Base-by-base conservation (phyloP, 306 rosid species). In the Quillaja saponaria region DNA sequence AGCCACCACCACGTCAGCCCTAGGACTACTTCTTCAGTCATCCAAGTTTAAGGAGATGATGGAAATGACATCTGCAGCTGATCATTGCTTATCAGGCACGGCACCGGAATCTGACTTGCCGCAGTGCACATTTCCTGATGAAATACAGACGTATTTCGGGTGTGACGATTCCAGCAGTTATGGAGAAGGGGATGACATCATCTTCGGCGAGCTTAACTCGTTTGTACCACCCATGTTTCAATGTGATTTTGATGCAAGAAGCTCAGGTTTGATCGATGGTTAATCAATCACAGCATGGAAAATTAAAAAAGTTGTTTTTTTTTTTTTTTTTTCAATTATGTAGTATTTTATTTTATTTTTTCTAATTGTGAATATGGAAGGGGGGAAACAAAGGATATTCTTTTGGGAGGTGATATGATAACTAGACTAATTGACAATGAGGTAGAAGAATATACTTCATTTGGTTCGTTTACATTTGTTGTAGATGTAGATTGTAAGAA, bases 141-240 rank as follows among this genome's bases (percentile, higher is more conserved):
- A 91, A 59, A 84, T 91, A 64, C 98, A 91, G 57, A 91, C 98
- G 0, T 88, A 78, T 37, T 91, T 91, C 63, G 95, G 78, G 34
- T 75, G 78, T 42, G 76, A 91, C 49, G 87, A 80, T 25, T 75
- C 82, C 12, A 61, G 72, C 9, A 59, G 66, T 79, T 73, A 71
- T 40, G 25, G 63, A 0, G 92, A 82, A 21, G 77, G 68, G 55
- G 88, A 91, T 63, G 96, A 88, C 61, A 55, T 73, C 49, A 83
- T 91, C 47, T 91, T 91, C 46, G 90, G 90, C 54, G 91, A 73
- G 11, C 66, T 86, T 11, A 71, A 61, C 44, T 75, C 90, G 0
- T 62, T 87, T 19, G 63, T 58, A 37, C 71, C 87, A 4, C 76
- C 95, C 34, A 63, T 81, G 67, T 91, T 91, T 79, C 82, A 84